These are phyloP conservation scores for Rachicladosporium sp. DNA, from an alignment of 2,329 filamentous ascomycete species.

Conservation along the genomic window DNA sequence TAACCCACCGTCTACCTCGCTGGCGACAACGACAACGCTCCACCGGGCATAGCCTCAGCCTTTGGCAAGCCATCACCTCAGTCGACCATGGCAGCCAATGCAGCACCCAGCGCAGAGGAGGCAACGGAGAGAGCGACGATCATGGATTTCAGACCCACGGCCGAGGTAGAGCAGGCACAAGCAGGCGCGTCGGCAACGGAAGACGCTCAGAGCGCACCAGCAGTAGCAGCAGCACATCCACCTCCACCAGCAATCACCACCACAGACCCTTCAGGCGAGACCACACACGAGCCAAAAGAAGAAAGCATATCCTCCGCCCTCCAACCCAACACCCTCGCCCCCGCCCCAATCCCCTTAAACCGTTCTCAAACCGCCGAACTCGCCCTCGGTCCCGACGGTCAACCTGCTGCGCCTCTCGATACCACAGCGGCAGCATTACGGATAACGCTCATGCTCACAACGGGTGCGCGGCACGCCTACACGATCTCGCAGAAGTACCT, in stretches of 20 bases:
- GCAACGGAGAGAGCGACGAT: no score
- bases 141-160: no score
- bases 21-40: no score
- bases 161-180: no score
- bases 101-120: no score
- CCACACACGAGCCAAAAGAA: background rate
- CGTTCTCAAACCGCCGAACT: slow-evolving; percentile 6
- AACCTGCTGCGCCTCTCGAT: slow-evolving; percentile 3
- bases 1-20: no score
- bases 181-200: no score
- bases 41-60: no score
- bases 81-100: no score
- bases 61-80: no score
- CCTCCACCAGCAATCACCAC: background rate
- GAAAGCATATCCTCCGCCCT: background rate
- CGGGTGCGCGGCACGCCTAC: slow-evolving; percentile 75
- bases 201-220: background rate
- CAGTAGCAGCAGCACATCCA: background rate
- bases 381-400: slow-evolving; percentile 4
- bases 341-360: slow-evolving; percentile 1
- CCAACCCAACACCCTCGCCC: background rate
- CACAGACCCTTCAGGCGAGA: background rate
- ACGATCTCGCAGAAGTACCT: slow-evolving; percentile 82
- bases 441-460: slow-evolving; percentile 68
- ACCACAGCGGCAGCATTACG: slow-evolving; percentile 37